Percentiles rank a stretch among this genome's conserved stretches.
These are phyloP conservation scores for Rhinocladiella similis DNA, from an alignment of 2,329 filamentous ascomycete genomes.

Conservation along the genomic window DNA sequence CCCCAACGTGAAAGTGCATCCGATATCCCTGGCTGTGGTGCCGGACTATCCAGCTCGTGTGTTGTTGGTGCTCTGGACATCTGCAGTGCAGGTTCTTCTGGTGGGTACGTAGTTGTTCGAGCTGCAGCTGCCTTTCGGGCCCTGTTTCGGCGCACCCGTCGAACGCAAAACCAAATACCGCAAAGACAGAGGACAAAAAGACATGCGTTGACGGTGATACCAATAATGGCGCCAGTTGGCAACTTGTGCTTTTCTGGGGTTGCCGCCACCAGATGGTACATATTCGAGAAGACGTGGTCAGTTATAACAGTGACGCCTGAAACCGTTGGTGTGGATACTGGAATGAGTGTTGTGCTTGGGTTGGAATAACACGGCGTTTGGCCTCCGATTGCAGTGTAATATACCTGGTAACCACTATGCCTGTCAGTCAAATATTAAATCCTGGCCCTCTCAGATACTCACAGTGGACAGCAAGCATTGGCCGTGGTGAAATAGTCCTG, in stretches of 20 bases:
- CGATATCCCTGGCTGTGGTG: slow-evolving; percentile 10
- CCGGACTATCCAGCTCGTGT: slow-evolving; percentile 27
- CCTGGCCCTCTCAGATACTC: slow-evolving; percentile 1
- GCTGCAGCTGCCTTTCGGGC: slow-evolving; percentile 15
- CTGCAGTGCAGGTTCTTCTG: slow-evolving; percentile 24
- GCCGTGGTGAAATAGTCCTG: slow-evolving; percentile 30
- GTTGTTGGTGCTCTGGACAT: slow-evolving; percentile 18
- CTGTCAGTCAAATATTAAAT: slow-evolving; percentile 12
- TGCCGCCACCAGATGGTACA: slow-evolving; percentile 19
- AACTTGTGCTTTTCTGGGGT: slow-evolving; percentile 6
- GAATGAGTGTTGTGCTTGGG: slow-evolving; percentile 21
- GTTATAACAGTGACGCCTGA: slow-evolving; percentile 29
- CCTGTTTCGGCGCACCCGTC: slow-evolving; percentile 16
- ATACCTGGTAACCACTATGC: slow-evolving; percentile 29
- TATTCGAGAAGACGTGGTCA: slow-evolving; percentile 29
- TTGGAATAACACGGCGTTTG: slow-evolving; percentile 30
- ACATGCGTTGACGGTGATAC: slow-evolving; percentile 24
- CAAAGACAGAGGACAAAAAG: slow-evolving; percentile 10
- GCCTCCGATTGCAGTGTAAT: slow-evolving; percentile 26
- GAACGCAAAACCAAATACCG: slow-evolving; percentile 12
- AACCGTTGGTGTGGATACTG: slow-evolving; percentile 25
- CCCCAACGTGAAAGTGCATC: slow-evolving; percentile 14
- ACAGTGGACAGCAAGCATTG: slow-evolving; percentile 30
- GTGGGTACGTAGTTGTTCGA: slow-evolving; percentile 25
- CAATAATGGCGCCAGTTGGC: slow-evolving; percentile 25